Conservation (phyloP, 2,329 filamentous ascomycete species). For the Trichophyton rubrum region DNA sequence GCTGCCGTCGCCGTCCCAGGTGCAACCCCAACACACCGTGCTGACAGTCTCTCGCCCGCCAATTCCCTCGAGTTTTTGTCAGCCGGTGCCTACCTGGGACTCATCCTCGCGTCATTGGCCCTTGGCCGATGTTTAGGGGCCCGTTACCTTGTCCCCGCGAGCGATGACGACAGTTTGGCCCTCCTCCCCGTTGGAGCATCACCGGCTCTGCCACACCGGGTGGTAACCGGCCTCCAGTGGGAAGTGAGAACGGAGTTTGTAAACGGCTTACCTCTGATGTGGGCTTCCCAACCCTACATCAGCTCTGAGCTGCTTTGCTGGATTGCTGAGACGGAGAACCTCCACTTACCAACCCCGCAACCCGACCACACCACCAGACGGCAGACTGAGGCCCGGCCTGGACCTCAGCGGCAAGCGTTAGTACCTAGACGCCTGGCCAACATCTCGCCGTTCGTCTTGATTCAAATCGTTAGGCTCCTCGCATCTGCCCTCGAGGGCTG, state of each 20-base stretch:
- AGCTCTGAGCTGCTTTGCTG: neutral
- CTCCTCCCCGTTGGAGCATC: neutral
- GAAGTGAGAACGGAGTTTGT: neutral
- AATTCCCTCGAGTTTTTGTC: neutral
- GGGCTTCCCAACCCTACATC: neutral
- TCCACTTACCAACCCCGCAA: neutral
- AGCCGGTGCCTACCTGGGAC: neutral
- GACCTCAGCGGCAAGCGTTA: conserved; percentile 13
- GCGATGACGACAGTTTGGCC: neutral
- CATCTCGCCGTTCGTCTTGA: conserved; percentile 11
- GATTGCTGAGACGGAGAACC: neutral
- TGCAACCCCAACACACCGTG: neutral
- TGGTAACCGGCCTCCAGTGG: neutral
- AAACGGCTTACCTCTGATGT: conserved; percentile 1
- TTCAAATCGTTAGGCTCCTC: neutral
- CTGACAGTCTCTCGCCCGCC: neutral
- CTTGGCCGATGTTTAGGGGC: neutral
- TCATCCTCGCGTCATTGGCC: neutral
- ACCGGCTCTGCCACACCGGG: neutral
- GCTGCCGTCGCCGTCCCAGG: neutral
- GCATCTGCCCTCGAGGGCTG: neutral
- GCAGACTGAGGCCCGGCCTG: conserved; percentile 1
- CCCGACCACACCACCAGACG: neutral
- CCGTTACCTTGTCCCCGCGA: neutral
- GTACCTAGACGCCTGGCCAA: conserved; percentile 15